Base-by-base conservation (phyloP, 2,329 filamentous ascomycete species). In the Diaporthe australafricana region DNA sequence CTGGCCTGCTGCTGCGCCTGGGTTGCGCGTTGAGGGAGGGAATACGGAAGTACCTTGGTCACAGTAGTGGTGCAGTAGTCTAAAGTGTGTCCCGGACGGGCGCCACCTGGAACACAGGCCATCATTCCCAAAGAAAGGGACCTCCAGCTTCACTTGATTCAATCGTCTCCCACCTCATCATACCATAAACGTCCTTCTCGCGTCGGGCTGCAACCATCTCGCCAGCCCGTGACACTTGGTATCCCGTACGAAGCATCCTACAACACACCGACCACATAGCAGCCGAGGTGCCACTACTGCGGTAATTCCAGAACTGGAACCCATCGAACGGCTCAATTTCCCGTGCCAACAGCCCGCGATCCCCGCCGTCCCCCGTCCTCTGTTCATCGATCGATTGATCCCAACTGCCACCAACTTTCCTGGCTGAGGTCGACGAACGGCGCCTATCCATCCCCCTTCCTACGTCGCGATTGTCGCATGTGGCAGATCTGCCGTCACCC, bases 221-320 rank as follows among this genome's bases (percentile, higher is more conserved):
- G 32, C 42, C 42, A 45, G 40, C 42, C 25, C 40, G 45, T 50
- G 50, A 57, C 67, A 65, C 45, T 65, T 50, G 27, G 42, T 7
- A 60, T 60, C 27, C 47, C 67, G 48, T 52, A 69, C 67, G 55
- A 40, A 38, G 67, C 55, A 69, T 69, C 32, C 20, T 60, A 50
- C 50, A 70, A 47, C 42, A 65, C 42, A 45, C 35, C 57, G 56
- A 65, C 48, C 50, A 47, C 53, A 57, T 50, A 70, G 56, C 71
- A 70, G 40, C 71, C 67, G 71, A 70, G 50, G 67, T 56, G 42
- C 48, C 60, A 65, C 50, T 60, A 35, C 69, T 73, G 72, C 72
- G 72, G 72, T 71, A 73, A 73, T 73, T 73, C 72, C 68, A 73
- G 42, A 53, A 53, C 65, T 71, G 72, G 66, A 67, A 63, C 65